phyloP scores from a whole-genome alignment of 2,329 filamentous ascomycete species.

The Trichoderma polysporum region DNA sequence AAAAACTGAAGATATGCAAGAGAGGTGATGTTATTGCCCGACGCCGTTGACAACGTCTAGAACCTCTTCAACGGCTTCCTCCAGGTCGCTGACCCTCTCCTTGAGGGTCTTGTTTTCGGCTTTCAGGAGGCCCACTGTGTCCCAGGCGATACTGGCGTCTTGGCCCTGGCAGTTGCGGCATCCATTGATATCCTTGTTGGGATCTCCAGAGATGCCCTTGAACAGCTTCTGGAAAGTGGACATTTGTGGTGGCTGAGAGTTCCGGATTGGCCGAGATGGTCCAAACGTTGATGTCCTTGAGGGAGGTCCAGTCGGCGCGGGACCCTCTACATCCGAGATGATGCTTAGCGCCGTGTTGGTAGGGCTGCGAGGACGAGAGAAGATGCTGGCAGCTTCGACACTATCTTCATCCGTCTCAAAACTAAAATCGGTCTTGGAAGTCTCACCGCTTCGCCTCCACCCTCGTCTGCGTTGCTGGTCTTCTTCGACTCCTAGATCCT shows the following conservation, averaged over 20 bases:
- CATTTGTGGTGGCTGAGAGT: conserved; percentile 31
- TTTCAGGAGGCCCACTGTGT: conserved; percentile 60
- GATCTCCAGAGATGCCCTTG: conserved; percentile 42
- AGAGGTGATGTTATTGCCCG: conserved; percentile 36
- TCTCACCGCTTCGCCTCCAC: conserved; percentile 46
- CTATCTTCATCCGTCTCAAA: conserved; percentile 55
- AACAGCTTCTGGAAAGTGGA: conserved; percentile 44
- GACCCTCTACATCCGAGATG: conserved; percentile 33
- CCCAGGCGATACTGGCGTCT: conserved; percentile 61
- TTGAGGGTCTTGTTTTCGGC: conserved; percentile 64
- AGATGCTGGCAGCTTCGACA: conserved; percentile 55
- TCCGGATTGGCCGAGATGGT: conserved; percentile 38
- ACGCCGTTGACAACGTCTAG: conserved; percentile 60
- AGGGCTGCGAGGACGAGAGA: conserved; percentile 60
- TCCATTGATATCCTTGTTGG: conserved; percentile 30
- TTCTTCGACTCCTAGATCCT: conserved; percentile 56
- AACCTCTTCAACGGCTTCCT: conserved; percentile 60
- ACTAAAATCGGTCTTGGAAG: conserved; percentile 42
- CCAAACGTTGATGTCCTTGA: conserved; percentile 30
- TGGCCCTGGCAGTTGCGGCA: conserved; percentile 60
- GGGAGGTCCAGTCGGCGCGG: conserved; percentile 22
- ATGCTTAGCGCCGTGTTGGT: conserved; percentile 45
- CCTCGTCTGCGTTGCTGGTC: conserved; percentile 42
- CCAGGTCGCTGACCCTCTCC: conserved; percentile 56
- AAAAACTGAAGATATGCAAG: conserved; percentile 10